phyloP scores from a whole-genome alignment of 2,329 filamentous ascomycete species.

The Arthroderma sp. region DNA sequence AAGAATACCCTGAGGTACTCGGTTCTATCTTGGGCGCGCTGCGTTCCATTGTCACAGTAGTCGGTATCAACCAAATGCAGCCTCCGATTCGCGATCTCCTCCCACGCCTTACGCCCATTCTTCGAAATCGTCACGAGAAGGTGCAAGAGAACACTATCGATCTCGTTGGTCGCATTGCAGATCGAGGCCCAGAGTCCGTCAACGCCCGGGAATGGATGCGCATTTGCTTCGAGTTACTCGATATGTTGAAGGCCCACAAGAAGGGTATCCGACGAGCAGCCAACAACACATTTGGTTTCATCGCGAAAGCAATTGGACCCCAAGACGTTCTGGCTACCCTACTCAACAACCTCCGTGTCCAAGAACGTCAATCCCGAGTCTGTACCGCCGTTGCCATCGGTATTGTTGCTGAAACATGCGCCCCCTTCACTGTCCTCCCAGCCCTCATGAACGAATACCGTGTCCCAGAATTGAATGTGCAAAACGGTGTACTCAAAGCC shows the following conservation, averaged over 20 bases:
- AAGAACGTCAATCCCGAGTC: slow-evolving; percentile 94
- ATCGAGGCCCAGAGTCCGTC: slow-evolving; percentile 89
- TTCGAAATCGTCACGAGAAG: slow-evolving; percentile 96
- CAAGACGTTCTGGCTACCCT: slow-evolving; percentile 93
- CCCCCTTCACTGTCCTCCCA: slow-evolving; percentile 95
- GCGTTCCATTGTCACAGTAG: slow-evolving; percentile 91
- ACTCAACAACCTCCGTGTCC: slow-evolving; percentile 89
- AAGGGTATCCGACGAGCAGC: slow-evolving; percentile 96
- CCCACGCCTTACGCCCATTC: slow-evolving; percentile 89
- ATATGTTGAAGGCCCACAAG: slow-evolving; percentile 99
- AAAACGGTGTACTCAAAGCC: slow-evolving; percentile 95
- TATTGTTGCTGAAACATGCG: slow-evolving; percentile 96
- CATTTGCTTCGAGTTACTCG: slow-evolving; percentile 95
- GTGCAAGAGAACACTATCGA: slow-evolving; percentile 99
- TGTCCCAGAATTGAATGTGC: slow-evolving; percentile 94
- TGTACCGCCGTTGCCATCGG: slow-evolving; percentile 97
- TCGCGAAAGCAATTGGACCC: slow-evolving; percentile 95
- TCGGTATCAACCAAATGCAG: slow-evolving; percentile 96
- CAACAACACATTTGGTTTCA: slow-evolving; percentile 99
- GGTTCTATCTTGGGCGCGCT: slow-evolving; percentile 92
- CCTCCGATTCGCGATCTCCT: slow-evolving; percentile 93
- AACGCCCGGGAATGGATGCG: slow-evolving; percentile 99
- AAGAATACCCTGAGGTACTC: slow-evolving; percentile 95
- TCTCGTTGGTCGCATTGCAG: slow-evolving; percentile 91
- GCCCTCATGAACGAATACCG: slow-evolving; percentile 99